Evolutionary conservation across 345 rosid genomes (phyloP).

Genomic region (Balakata baccata): DNA sequence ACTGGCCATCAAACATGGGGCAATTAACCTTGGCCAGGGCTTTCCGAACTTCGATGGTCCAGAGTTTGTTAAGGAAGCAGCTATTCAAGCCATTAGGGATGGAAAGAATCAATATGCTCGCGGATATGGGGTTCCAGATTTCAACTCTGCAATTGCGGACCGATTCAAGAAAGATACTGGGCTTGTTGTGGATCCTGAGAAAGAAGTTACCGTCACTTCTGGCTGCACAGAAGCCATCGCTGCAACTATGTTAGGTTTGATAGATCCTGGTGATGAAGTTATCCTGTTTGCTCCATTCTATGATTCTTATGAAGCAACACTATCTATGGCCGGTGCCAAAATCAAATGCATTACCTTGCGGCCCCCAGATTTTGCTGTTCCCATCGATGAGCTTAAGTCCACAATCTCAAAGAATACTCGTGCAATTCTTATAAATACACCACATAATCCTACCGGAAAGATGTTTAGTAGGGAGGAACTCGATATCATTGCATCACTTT

Average conservation of each 20-base stretch:
- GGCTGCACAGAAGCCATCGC: conserved; percentile 98
- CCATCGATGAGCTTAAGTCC: conserved; percentile 75
- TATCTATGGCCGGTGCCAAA: conserved; percentile 96
- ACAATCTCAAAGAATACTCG: conserved; percentile 62
- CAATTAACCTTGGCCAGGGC: conserved; percentile 92
- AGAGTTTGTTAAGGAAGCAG: conserved; percentile 90
- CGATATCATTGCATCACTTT: conserved; percentile 56
- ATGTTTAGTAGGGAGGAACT: conserved; percentile 87
- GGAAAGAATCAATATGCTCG: conserved; percentile 98
- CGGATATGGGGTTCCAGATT: conserved; percentile 68
- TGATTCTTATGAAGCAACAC: conserved; percentile 90
- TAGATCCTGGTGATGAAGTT: conserved; percentile 94
- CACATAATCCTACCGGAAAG: conserved; percentile 93
- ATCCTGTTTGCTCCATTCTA: conserved; percentile 88
- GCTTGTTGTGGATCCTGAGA: conserved; percentile 77
- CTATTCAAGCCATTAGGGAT: conserved; percentile 80
- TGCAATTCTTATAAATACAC: conserved; percentile 83
- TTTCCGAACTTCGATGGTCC: conserved; percentile 98
- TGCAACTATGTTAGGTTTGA: conserved; percentile 74
- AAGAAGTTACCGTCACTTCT: conserved; percentile 82
- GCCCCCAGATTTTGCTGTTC: conserved; percentile 75
- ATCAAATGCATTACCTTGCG: conserved; percentile 66
- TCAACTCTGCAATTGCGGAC: conserved; percentile 61
- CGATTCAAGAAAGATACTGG: conserved; percentile 74
- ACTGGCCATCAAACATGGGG: conserved; percentile 80